Evolutionary conservation across 2,329 filamentous ascomycete species (phyloP), one percentile per base, ranked within the genome.

Genomic region (Fusarium austroafricanum): DNA sequence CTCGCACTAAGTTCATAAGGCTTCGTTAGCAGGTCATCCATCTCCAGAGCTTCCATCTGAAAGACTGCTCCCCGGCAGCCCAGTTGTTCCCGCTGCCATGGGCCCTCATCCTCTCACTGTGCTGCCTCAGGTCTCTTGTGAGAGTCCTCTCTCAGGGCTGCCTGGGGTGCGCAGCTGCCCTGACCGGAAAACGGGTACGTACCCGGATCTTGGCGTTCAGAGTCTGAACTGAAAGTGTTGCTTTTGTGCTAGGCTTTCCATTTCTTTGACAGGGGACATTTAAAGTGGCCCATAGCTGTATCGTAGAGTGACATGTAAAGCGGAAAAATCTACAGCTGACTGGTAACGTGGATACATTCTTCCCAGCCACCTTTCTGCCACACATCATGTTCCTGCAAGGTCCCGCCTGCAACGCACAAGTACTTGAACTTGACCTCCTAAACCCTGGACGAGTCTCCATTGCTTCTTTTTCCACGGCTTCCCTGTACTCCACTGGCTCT

Each of bases 401-500:
- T 69, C 45, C 61, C 61, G 53, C 26, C 37, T 15, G 26, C 14
- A 20, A 17, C 26, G 43, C 20, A 18, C 26, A 67, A 53, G 66
- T 69, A 67, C 45, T 38, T 46, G 15, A 26, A 69, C 66, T 52
- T 31, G 33, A 46, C 10, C 29, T 31, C 29, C 29, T 31, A 31
- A 31, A 31, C 40, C 65, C 61, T 47, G 49, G 66, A 54, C 37
- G 39, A 61, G 60, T 56, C 66, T 63, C 66, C 66, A 68, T 69
- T 69, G 66, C 66, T 69, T 69, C 66, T 69, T 69, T 46, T 69
- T 69, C 47, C 66, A 68, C 43, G 44, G 29, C 45, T 62, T 69
- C 58, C 56, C 65, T 69, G 51, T 43, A 53, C 66, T 67, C 66
- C 66, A 69, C 66, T 56, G 17, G 37, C 40, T 52, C 51, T 57